Evolutionary conservation across 192 early-diverging fungal species (phyloP).

Genomic region (Phycomyces nitens): DNA sequence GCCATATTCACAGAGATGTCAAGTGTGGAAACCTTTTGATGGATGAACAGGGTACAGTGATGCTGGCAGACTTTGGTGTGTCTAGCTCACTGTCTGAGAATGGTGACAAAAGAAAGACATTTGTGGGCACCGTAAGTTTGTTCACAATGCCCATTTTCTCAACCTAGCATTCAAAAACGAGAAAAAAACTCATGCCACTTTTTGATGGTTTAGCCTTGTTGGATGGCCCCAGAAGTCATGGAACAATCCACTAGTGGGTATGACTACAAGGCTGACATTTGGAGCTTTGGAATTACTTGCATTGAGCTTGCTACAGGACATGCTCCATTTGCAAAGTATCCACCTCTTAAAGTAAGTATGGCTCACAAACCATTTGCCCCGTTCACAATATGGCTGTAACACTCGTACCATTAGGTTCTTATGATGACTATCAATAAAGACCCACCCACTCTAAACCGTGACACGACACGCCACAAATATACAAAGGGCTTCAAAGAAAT

Average conservation of each 20-base stretch:
- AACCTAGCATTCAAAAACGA: too few relatives aligned
- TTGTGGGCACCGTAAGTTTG: constrained; percentile 63
- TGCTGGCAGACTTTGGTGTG: constrained; percentile 71
- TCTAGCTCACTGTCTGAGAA: constrained; percentile 62
- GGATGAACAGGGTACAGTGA: constrained; percentile 59
- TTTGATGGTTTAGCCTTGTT: constrained; percentile 38
- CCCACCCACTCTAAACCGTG: constrained; percentile 80
- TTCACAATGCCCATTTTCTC: too few relatives aligned
- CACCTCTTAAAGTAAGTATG: constrained; percentile 69
- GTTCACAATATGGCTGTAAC: background rate
- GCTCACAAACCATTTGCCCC: background rate
- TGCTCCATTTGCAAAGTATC: constrained; percentile 83
- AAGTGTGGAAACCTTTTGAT: constrained; percentile 69
- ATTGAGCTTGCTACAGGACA: constrained; percentile 83
- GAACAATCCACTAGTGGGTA: constrained; percentile 71
- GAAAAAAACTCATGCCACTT: too few relatives aligned
- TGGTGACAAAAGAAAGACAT: constrained; percentile 63
- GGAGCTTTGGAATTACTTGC: constrained; percentile 88
- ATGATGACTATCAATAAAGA: constrained; percentile 84
- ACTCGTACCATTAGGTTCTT: constrained; percentile 52
- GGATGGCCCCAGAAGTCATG: constrained; percentile 69
- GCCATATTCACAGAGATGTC: constrained; percentile 68
- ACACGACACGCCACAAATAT: constrained; percentile 70
- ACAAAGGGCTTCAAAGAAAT: constrained; percentile 78
- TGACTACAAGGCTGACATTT: constrained; percentile 88